Conservation (phyloP, 2,329 filamentous ascomycete species). For the Cordyceps cicadae region DNA sequence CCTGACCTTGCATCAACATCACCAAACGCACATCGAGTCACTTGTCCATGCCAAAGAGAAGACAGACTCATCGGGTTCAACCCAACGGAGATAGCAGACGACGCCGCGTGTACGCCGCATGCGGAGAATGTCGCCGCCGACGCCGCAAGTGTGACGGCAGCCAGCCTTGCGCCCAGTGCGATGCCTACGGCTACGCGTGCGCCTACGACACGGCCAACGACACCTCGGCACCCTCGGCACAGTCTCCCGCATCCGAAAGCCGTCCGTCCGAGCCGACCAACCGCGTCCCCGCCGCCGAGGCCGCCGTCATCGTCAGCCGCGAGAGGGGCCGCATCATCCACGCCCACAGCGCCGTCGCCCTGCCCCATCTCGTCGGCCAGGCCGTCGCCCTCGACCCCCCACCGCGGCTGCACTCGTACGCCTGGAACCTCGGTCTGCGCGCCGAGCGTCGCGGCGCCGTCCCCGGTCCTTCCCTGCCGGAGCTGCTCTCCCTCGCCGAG, state of each 20-base stretch:
- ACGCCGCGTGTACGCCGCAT: slow-evolving; percentile 12
- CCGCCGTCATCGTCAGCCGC: background rate
- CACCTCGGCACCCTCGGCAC: background rate
- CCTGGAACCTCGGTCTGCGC: slow-evolving; percentile 16
- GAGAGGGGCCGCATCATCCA: slow-evolving; percentile 12
- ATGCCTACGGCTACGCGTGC: slow-evolving; percentile 14
- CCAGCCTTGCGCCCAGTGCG: slow-evolving; percentile 12
- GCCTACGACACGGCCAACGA: background rate
- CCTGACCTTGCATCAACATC: background rate
- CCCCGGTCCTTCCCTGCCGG: background rate
- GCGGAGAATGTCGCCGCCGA: slow-evolving; percentile 13
- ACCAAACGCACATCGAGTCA: no score
- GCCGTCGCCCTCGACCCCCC: slow-evolving; percentile 13
- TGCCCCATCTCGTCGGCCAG: slow-evolving; percentile 13
- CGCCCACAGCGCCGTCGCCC: slow-evolving; percentile 15
- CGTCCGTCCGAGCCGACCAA: background rate
- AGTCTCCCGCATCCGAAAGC: background rate
- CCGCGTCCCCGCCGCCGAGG: background rate
- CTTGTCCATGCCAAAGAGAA: slow-evolving; percentile 6
- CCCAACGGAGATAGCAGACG: slow-evolving; percentile 1
- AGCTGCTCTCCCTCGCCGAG: slow-evolving; percentile 8
- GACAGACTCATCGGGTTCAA: background rate
- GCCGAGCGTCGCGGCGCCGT: slow-evolving; percentile 3
- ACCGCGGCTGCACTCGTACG: slow-evolving; percentile 15
- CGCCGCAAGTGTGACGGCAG: slow-evolving; percentile 15